These are phyloP conservation scores for Vishniacozyma victoriae DNA, from an alignment of 768 basidiomycete genomes.

Conservation along the genomic window DNA sequence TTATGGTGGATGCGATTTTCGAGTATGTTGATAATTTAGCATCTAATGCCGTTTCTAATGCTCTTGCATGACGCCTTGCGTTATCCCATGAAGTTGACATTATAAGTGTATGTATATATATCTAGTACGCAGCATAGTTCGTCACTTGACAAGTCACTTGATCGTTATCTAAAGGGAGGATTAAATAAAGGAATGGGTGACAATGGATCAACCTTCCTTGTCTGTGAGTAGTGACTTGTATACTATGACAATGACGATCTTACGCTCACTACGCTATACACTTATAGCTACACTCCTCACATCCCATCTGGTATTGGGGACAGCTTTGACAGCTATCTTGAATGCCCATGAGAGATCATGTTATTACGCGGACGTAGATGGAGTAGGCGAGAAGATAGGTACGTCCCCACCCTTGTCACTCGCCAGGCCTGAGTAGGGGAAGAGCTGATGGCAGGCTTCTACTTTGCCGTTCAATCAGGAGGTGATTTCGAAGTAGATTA, in stretches of 20 bases:
- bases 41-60: constrained; percentile 87
- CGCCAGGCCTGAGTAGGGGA: constrained; percentile 1
- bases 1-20: constrained; percentile 62
- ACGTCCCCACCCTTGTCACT: constrained; percentile 55
- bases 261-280: no score
- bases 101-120: no score
- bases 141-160: no score
- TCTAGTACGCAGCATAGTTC: no score
- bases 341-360: constrained; percentile 54
- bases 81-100: constrained; percentile 61
- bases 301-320: constrained; percentile 30
- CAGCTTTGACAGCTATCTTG: constrained; percentile 46
- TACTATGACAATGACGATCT: no score
- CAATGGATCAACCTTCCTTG: no score
- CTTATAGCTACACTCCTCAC: no score
- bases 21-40: constrained; percentile 85
- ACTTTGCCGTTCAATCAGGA: constrained; percentile 97
- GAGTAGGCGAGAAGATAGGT: constrained; percentile 61
- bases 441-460: constrained; percentile 59
- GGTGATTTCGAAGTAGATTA: constrained; percentile 96
- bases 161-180: no score
- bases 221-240: no score
- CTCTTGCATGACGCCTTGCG: constrained; percentile 83
- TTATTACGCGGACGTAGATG: constrained; percentile 92
- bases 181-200: no score